These are phyloP conservation scores for Candida neerlandica DNA, from an alignment of 1,139 yeast species.

Conservation along the genomic window DNA sequence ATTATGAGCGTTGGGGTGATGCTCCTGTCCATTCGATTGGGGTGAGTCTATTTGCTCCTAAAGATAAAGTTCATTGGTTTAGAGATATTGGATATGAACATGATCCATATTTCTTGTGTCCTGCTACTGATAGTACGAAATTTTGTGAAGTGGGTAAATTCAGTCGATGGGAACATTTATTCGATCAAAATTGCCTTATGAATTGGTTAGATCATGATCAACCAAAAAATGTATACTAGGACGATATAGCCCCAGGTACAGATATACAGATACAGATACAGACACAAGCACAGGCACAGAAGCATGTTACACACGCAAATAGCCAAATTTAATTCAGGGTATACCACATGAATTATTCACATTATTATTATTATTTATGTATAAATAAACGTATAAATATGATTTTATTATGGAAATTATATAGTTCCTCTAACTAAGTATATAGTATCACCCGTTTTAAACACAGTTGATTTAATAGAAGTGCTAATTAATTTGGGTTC, in stretches of 20 bases:
- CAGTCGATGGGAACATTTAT: slow-evolving; percentile 39
- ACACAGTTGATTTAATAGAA: slow-evolving; percentile 19
- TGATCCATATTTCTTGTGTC: slow-evolving; percentile 76
- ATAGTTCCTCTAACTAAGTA: slow-evolving; percentile 59
- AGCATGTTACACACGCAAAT: neutral
- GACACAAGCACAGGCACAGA: neutral
- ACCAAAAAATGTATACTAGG: slow-evolving; percentile 14
- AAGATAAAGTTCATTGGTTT: slow-evolving; percentile 77
- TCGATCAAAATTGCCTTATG: slow-evolving; percentile 71
- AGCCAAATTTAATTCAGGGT: too few relatives aligned
- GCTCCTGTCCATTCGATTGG: slow-evolving; percentile 87
- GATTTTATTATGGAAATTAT: slow-evolving; percentile 7
- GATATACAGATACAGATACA: too few relatives aligned
- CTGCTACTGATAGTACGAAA: slow-evolving; percentile 40
- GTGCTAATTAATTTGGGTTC: slow-evolving; percentile 24
- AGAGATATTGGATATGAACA: slow-evolving; percentile 83
- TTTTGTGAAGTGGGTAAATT: slow-evolving; percentile 35
- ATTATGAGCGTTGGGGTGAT: slow-evolving; percentile 91
- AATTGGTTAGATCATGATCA: slow-evolving; percentile 62
- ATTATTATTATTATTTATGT: neutral
- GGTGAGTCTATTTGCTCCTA: slow-evolving; percentile 72
- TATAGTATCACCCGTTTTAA: slow-evolving; percentile 53
- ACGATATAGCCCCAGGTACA: too few relatives aligned
- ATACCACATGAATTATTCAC: neutral
- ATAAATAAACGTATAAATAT: neutral